Percentiles rank a stretch among this genome's conserved stretches.
These are phyloP conservation scores for Brettanomyces sp. DNA, from an alignment of 805 yeast species.

Conservation along the genomic window DNA sequence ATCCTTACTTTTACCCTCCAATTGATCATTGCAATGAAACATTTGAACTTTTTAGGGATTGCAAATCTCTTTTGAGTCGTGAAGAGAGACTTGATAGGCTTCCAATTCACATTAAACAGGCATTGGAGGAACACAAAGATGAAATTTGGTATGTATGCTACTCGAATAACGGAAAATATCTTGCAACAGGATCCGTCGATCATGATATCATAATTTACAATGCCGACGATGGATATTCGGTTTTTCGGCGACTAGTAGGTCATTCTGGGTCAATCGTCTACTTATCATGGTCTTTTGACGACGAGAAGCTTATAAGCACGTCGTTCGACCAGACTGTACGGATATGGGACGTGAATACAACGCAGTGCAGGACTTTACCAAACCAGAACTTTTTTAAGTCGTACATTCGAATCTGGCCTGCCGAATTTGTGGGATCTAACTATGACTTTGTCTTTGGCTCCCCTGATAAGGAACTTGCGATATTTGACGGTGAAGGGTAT, in stretches of 20 bases:
- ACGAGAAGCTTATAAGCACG: conserved; percentile 56
- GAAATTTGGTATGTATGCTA: conserved; percentile 83
- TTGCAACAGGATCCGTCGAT: conserved; percentile 75
- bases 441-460: conserved; percentile 59
- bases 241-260: conserved; percentile 30
- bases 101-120: conserved; percentile 39
- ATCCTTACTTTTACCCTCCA: conserved; percentile 14
- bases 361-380: neutral
- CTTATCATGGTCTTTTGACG: conserved; percentile 71
- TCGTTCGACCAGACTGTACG: conserved; percentile 63
- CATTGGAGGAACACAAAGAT: conserved; percentile 45
- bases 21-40: neutral
- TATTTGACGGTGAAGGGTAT: conserved; percentile 32
- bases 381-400: conserved; percentile 14
- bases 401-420: conserved; percentile 36
- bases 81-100: conserved; percentile 5
- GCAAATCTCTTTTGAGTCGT: conserved; percentile 16
- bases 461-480: conserved; percentile 56
- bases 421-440: conserved; percentile 53
- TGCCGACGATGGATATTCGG: conserved; percentile 36
- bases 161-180: conserved; percentile 63
- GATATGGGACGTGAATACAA: conserved; percentile 23
- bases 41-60: conserved; percentile 9
- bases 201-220: conserved; percentile 57
- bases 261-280: conserved; percentile 51